These are phyloP conservation scores for Trichoderma reesei DNA, from an alignment of 495 filamentous ascomycete species.

Conservation along the genomic window DNA sequence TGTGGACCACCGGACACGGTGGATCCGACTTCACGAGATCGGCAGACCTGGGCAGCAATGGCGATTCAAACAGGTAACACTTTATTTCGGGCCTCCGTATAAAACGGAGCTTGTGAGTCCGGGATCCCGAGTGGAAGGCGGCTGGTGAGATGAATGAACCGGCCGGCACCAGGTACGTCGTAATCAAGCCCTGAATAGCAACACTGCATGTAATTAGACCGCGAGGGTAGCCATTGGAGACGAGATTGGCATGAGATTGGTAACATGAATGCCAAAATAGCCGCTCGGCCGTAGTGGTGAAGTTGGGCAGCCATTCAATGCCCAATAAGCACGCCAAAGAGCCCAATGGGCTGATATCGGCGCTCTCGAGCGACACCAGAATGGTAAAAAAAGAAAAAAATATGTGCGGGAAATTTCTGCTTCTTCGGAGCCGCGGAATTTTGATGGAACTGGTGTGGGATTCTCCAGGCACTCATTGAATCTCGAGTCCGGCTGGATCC, in stretches of 20 bases:
- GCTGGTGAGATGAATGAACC: too few relatives aligned
- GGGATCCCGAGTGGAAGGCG: neutral
- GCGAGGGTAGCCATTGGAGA: neutral
- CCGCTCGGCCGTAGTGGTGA: neutral
- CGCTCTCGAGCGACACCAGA: neutral
- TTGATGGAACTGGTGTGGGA: neutral
- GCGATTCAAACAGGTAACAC: neutral
- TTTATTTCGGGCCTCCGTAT: neutral
- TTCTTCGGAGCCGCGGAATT: neutral
- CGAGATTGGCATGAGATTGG: neutral
- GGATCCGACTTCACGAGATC: neutral
- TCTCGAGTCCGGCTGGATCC: neutral
- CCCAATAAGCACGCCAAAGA: neutral
- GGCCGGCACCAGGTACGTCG: too few relatives aligned
- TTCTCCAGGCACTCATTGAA: neutral
- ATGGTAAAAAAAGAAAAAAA: neutral
- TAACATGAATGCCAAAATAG: neutral
- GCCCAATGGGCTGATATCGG: neutral
- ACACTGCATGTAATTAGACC: too few relatives aligned
- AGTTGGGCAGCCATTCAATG: neutral
- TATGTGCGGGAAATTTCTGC: neutral
- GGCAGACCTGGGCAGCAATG: neutral
- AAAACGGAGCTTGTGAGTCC: neutral
- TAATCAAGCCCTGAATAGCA: too few relatives aligned
- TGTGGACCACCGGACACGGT: neutral